Base-by-base conservation (phyloP, 2,329 filamentous ascomycete species). In the Trichoderma afroharzianum region DNA sequence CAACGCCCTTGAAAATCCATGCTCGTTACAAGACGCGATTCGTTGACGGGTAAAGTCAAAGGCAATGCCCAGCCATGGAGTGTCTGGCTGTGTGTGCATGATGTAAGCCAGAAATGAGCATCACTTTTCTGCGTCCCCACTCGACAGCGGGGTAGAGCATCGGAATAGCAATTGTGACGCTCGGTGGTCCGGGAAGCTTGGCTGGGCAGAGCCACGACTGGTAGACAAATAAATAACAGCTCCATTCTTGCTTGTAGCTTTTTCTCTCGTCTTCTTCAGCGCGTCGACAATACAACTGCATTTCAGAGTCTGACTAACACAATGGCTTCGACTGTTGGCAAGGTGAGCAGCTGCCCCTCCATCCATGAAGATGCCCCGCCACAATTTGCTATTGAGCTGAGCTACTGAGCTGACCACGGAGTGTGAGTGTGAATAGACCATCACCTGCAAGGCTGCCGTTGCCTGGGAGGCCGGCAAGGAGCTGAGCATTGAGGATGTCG, bases 381-480 rank as follows among this genome's bases (percentile, higher is more conserved):
- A 72, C 70, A 70, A 74, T 72, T 55, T 70, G 5, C 15, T 18
- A 1, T 47, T 18, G 36, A 39, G 1, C 15, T 39, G 36, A 43
- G 7, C 15, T 18, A 15, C 39, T 43, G 39, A 18, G 61, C 71
- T 72, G 53, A 72, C 26, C 24, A 61, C 39, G 18, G 15, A 6
- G 33, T 36, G 33, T 15, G 24, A 36, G 47, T 50, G 47, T 18
- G 59, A 24, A 5, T 78, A 98, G 94, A 94, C 93, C 78, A 97
- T 97, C 81, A 97, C 91, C 79, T 98, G 95, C 90, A 95, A 96
- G 92, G 96, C 96, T 76, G 96, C 96, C 79, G 92, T 99, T 75
- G 96, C 96, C 82, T 99, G 96, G 96, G 95, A 95, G 84, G 94
- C 96, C 62, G 95, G 93, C 81, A 93, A 97, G 85, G 91, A 93